Base-by-base conservation (phyloP, 495 filamentous ascomycete species). In the Aspergillus carlsbadensis region DNA sequence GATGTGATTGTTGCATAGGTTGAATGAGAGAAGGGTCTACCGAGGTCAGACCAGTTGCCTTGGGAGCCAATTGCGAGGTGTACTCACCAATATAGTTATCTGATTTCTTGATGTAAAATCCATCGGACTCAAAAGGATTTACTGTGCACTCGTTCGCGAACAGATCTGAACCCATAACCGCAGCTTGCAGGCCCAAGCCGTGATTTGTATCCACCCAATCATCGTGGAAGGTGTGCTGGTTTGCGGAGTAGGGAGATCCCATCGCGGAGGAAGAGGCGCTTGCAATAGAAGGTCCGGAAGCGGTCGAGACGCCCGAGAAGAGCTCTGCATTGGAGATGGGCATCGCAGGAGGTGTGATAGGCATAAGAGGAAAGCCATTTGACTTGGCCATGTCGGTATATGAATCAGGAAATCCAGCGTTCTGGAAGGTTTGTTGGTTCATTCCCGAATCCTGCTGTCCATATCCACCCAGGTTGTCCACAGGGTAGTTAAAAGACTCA, bases 51-150 rank as follows among this genome's bases (percentile, higher is more conserved):
- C 43, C 26, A 54, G 35, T 42, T 43, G 29, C 0, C 20, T 34
- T 36, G 14, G 45, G 63, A 59, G 10, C 15, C 20, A 42, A 52
- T 36, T 10, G 14, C 10, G 6, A n/a, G 53, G 48, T 13, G 22
- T n/a, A 94, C 91, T 87, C 83, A 96, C 92, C 90, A 75, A 96
- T 87, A 77, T 82, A 92, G 48, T 80, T 80, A 56, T 74, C 70
- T 36, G 77, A 64, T 60, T 88, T 90, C 54, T 87, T 87, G 60
- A 83, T 84, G 59, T 67, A 74, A 39, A 70, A 62, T 5, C 44
- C 68, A 10, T 78, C 75, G 40, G 68, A 56, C 14, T 78, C 75
- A 24, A 71, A 45, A 0, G 54, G n/a, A 31, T 48, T 63, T 1
- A 61, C 65, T 57, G 70, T 61, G 70, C 68, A 75, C 56, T 79